Conservation (phyloP, 495 filamentous ascomycete species). For the Lophium mytilinum region DNA sequence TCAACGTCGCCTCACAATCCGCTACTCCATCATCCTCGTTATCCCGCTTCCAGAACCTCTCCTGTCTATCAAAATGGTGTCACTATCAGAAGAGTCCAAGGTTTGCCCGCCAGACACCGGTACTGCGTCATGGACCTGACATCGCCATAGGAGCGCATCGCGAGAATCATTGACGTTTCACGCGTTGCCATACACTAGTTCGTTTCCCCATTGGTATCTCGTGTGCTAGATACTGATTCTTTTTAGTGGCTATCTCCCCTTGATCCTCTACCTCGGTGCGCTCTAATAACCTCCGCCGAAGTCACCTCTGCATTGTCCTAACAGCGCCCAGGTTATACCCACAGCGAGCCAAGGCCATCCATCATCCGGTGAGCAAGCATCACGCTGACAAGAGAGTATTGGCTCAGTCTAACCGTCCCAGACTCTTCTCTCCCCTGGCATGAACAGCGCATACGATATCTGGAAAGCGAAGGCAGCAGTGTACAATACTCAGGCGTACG, state of each 20-base stretch:
- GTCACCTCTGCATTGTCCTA: slow-evolving; percentile 3
- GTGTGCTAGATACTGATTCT: slow-evolving; percentile 29
- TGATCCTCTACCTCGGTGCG: slow-evolving; percentile 95
- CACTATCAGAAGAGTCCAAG: slow-evolving; percentile 96
- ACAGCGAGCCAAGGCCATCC: slow-evolving; percentile 85
- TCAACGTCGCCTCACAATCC: background rate
- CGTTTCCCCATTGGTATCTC: slow-evolving; percentile 16
- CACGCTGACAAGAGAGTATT: no score
- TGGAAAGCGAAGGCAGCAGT: background rate
- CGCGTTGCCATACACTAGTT: slow-evolving; percentile 97
- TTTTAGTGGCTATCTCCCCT: slow-evolving; percentile 81
- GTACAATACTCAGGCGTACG: slow-evolving; percentile 15
- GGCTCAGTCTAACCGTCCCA: slow-evolving; percentile 5
- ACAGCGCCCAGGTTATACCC: slow-evolving; percentile 65
- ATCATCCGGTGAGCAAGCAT: slow-evolving; percentile 62
- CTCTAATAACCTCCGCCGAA: background rate
- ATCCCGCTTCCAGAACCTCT: background rate
- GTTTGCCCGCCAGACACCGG: slow-evolving; percentile 37
- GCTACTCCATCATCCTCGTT: background rate
- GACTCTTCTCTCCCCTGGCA: slow-evolving; percentile 37
- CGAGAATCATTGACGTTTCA: slow-evolving; percentile 87
- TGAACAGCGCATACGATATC: slow-evolving; percentile 6
- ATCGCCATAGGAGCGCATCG: slow-evolving; percentile 75
- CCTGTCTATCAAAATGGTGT: slow-evolving; percentile 33
- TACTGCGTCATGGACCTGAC: slow-evolving; percentile 10